Evolutionary conservation across 768 basidiomycete genomes (phyloP), one percentile per base, ranked within the genome.

Genomic region (Suillus clintonianus): DNA sequence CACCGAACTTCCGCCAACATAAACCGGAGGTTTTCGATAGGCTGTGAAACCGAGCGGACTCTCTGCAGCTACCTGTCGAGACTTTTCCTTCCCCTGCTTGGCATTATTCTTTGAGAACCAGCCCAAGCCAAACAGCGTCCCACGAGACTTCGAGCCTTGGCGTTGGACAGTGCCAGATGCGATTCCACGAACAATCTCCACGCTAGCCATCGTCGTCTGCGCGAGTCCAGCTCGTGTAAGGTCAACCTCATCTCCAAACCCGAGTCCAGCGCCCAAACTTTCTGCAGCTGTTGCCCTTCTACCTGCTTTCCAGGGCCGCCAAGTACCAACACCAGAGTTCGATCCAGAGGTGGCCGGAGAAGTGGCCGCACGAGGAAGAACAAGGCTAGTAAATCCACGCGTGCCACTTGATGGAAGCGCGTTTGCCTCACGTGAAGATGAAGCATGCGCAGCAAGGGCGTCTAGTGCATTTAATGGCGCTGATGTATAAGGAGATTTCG

Each of bases 121-220:
- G 2, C 68, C 45, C 39, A 69, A 32, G 17, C 72, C 68, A 17
- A 76, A 76, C 43, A 74, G 64, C 24, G 65, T 66, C 64, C 65
- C 64, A 27, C 71, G 68, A 42, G 69, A 65, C 43, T 55, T 75
- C 36, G 61, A 63, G 1, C 67, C 62, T 62, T 63, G 71, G 32
- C 65, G 68, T 27, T 61, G 39, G n/a, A 24, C 61, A 4, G 74
- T 63, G 6, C 65, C 66, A 69, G 68, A 61, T 69, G 82, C 62
- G 69, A 80, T 62, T 62, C 91, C 91, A 42, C 82, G 81, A 19
- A 91, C 86, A 37, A 93, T 85, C 70, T 93, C 91, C 47, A 97
- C 87, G 58, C 87, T 93, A 17, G 91, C 90, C 94, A 97, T 96
- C 5, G 91, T 94, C 7, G 88, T 89, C 72, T 93, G 91, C 8